phyloP scores from a whole-genome alignment of 208 protist genomes.

The Herpetomonas samuelpessoai region DNA sequence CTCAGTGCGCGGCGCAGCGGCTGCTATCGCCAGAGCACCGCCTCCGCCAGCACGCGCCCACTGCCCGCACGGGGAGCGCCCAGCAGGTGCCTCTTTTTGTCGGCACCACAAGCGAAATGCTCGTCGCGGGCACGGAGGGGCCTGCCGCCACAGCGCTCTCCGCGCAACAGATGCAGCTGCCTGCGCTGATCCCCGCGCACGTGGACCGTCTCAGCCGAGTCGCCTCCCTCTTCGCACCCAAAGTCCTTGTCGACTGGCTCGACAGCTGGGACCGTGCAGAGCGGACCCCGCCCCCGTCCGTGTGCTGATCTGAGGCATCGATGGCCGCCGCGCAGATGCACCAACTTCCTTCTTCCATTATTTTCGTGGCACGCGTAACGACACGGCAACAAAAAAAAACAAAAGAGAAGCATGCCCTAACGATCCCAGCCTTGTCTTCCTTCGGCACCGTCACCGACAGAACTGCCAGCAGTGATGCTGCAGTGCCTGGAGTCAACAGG shows the following conservation, averaged over 20 bases:
- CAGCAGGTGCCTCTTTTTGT: not conserved
- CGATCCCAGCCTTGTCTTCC: too few species aligned
- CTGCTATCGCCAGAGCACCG: slow-evolving; percentile 46
- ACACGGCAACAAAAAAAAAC: too few species aligned
- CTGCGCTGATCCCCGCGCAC: slow-evolving; percentile 44
- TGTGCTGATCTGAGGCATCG: slow-evolving; percentile 1
- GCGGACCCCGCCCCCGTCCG: not conserved
- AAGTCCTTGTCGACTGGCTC: slow-evolving; percentile 21
- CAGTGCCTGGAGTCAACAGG: too few species aligned
- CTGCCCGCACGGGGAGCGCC: not conserved
- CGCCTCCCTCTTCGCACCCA: slow-evolving; percentile 21
- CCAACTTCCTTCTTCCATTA: too few species aligned
- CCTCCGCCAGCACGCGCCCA: slow-evolving; percentile 13
- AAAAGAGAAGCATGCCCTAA: too few species aligned
- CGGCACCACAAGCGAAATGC: not conserved
- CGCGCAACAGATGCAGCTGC: slow-evolving; percentile 8
- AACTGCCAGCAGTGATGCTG: too few species aligned
- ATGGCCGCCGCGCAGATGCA: too few species aligned
- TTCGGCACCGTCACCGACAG: too few species aligned
- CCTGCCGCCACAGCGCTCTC: not conserved
- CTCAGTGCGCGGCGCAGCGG: slow-evolving; percentile 26
- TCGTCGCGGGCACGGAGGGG: not conserved
- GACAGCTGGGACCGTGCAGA: slow-evolving; percentile 21
- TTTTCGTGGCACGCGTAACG: too few species aligned
- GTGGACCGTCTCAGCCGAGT: slow-evolving; percentile 35